Evolutionary conservation across 345 rosid species (phyloP), one percentile per base, ranked within the genome.

Genomic region (Eutrema heterophyllum): DNA sequence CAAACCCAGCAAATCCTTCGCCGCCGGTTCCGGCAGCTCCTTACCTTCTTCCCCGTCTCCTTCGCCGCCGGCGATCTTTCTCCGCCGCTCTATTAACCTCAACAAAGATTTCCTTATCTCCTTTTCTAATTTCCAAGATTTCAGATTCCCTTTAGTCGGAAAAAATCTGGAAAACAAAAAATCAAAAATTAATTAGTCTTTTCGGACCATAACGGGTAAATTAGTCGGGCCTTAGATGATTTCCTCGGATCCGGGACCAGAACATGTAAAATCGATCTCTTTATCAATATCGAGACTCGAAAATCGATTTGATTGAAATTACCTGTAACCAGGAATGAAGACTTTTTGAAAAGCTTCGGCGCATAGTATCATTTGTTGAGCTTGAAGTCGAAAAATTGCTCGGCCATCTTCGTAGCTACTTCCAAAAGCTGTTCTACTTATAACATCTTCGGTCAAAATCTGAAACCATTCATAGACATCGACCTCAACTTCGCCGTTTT

Each of bases 321-420:
- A 89, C 96, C 91, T 85, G 72, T 84, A 88, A 5, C 96, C 92
- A 7, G 98, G 98, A 51, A 93, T 79, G 72, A 84, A 81, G 8
- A 88, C 81, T 46, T 82, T 85, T 32, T 88, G 91, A 41, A 91
- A 89, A 13, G 91, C 88, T 73, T 89, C 81, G 0, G 95, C 95
- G 0, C 88, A 88, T 0, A 87, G 82, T 26, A 84, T 74, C 95
- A 87, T 89, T 60, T 89, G 97, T 29, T 82, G 84, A 14, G 89
- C 80, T 84, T 89, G 96, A 13, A 87, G 81, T 38, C 88, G 51
- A 69, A 88, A 93, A 61, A 89, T 83, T 40, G 89, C 91, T 32
- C 85, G 86, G 1, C 97, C 98, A 44, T 88, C 91, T 71, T 79
- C 87, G 5, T 86, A 93, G 83, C 90, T 91, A 18, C 84, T 87